These are phyloP conservation scores for Amniculicola lignicola DNA, from an alignment of 495 filamentous ascomycete genomes.

Conservation along the genomic window DNA sequence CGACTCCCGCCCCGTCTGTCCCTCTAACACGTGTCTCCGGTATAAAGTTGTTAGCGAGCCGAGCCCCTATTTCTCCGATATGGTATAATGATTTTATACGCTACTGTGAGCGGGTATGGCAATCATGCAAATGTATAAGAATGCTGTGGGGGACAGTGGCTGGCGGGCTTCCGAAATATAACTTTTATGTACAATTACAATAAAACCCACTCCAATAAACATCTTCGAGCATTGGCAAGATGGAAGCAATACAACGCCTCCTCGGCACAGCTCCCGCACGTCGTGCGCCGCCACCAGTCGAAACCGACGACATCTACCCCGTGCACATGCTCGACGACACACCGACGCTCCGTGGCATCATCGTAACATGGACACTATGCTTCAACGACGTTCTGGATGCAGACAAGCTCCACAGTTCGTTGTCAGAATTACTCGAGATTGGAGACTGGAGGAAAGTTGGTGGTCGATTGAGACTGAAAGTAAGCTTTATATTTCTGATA, in stretches of 20 bases:
- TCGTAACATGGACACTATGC: constrained; percentile 10
- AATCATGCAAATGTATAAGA: no score
- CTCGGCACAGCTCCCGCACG: constrained; percentile 1
- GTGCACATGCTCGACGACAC: constrained; percentile 13
- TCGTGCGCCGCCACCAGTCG: neutral
- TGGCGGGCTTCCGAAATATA: no score
- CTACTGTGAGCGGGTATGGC: no score
- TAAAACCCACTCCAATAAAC: no score
- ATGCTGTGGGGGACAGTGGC: no score
- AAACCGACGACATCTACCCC: constrained; percentile 15
- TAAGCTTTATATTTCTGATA: neutral
- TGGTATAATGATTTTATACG: no score
- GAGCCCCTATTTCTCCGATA: no score
- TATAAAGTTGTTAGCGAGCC: no score
- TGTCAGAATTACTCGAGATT: constrained; percentile 14
- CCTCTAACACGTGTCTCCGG: no score
- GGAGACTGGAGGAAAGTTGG: constrained; percentile 23
- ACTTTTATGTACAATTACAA: no score
- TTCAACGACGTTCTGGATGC: constrained; percentile 22
- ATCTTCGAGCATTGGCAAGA: no score
- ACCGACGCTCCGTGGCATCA: constrained; percentile 1
- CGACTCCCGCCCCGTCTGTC: no score
- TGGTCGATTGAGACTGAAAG: constrained; percentile 18
- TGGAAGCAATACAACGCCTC: neutral
- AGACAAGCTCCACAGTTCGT: constrained; percentile 9